Percentiles rank a stretch among this genome's conserved stretches.
These are phyloP conservation scores for Marsdenia floribunda DNA, from an alignment of 257 asterid species.

Conservation along the genomic window DNA sequence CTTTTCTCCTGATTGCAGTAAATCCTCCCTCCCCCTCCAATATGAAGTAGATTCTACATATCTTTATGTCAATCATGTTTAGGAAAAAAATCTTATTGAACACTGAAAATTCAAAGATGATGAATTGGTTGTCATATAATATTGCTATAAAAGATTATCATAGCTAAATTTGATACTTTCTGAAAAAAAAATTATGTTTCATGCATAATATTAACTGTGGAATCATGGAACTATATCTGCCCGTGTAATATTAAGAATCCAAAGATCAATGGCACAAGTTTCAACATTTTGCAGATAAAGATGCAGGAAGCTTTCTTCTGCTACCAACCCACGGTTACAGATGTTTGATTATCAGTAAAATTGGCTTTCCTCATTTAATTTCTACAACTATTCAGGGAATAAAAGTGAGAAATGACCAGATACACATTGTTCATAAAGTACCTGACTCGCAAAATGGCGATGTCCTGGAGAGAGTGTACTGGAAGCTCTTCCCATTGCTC, in stretches of 20 bases:
- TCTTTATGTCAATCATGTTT: not conserved
- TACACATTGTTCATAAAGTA: slow-evolving; percentile 14
- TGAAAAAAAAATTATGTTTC: not conserved
- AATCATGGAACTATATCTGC: not conserved
- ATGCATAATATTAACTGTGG: not conserved
- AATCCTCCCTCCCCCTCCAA: too few relatives aligned
- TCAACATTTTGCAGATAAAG: not conserved
- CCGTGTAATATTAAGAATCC: not conserved
- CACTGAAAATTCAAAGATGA: not conserved
- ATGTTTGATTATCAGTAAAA: not conserved
- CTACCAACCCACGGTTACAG: not conserved
- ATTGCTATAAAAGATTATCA: not conserved
- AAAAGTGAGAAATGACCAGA: not conserved
- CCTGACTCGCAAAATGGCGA: slow-evolving; percentile 53
- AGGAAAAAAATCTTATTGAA: not conserved
- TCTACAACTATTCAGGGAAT: not conserved
- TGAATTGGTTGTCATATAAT: not conserved
- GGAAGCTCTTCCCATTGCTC: slow-evolving; percentile 66
- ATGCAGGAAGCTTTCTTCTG: not conserved
- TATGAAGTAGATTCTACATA: not conserved
- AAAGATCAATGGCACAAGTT: not conserved
- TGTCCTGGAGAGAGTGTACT: slow-evolving; percentile 66
- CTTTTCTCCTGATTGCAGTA: too few relatives aligned
- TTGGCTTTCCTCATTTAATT: not conserved
- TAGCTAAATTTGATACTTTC: not conserved